These are phyloP conservation scores for Colletotrichum kahawae DNA, from an alignment of 2,329 filamentous ascomycete species.

Conservation along the genomic window DNA sequence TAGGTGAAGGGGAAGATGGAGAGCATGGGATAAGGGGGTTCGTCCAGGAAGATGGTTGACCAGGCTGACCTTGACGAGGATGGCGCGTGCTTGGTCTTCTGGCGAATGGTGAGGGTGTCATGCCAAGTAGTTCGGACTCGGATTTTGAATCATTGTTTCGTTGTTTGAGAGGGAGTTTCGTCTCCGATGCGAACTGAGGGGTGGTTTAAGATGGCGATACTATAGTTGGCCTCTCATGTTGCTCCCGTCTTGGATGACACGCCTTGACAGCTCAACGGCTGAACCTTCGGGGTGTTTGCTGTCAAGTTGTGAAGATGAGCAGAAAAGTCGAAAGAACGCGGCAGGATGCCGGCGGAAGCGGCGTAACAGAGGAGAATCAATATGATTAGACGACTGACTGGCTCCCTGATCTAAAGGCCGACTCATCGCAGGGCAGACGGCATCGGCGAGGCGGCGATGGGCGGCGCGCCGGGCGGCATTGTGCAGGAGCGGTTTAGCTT, in stretches of 20 bases:
- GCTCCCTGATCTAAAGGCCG: background rate
- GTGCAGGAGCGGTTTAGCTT: background rate
- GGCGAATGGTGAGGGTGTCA: background rate
- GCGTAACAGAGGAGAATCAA: background rate
- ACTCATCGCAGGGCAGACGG: background rate
- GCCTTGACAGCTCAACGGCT: background rate
- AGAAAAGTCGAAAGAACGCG: background rate
- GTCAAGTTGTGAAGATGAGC: background rate
- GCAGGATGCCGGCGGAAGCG: slow-evolving; percentile 2
- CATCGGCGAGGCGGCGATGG: background rate
- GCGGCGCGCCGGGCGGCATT: background rate
- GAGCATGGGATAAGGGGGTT: background rate
- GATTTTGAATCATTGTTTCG: background rate
- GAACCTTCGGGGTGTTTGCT: background rate
- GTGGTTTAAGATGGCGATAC: background rate
- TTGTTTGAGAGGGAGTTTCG: background rate
- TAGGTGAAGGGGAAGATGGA: background rate
- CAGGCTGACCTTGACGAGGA: background rate
- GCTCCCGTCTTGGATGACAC: background rate
- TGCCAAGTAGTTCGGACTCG: slow-evolving; percentile 14
- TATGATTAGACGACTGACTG: background rate
- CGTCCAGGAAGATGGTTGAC: background rate
- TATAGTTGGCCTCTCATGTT: background rate
- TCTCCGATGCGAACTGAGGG: background rate
- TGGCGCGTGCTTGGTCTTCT: background rate